Base-by-base conservation (phyloP, 495 filamentous ascomycete species). In the Podospora pseudoanserina region DNA sequence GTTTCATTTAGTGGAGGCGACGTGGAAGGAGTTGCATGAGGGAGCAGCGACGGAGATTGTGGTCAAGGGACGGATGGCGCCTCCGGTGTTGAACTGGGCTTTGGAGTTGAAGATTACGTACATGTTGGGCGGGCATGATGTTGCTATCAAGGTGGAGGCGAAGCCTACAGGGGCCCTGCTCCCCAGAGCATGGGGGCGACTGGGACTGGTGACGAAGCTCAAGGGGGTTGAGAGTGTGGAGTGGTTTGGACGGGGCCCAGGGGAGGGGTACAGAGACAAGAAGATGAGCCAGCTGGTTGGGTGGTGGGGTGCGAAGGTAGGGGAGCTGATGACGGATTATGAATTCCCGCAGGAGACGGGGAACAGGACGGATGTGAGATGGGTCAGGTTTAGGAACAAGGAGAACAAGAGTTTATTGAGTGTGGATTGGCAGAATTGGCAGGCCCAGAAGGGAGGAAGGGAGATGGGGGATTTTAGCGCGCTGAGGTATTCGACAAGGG, bases 301-400 rank as follows among this genome's bases (percentile, higher is more conserved):
- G 6, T 77, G 81, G 3, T 89, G 84, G 78, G 76, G 79, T 9
- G 57, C 20, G 60, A 30, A 70, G 1, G 70, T 79, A 9, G 81
- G 83, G 28, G 77, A 83, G 3, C 73, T 90, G 26, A 85, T 82
- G 59, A 80, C 81, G 4, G 75, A 82, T 13, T 91, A 90, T 72
- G 89, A 91, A 66, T 86, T 86, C 60, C 89, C 89, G 13, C 89
- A 91, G 73, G 89, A 91, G 54, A 81, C 75, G 30, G 87, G 87
- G 0, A 89, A 90, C 69, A 73, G 88, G n/a, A 85, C 84, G 5
- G 89, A 90, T 65, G 84, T 84, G 4, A 72, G 84, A 20, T 90
- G 87, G 85, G 78, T 90, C 20, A 77, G 85, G 70, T 81, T 86
- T 71, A 58, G 68, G 5, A 66, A 30, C 76, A 18, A 69, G 62